Evolutionary conservation across 495 filamentous ascomycete genomes (phyloP), one percentile per base, ranked within the genome.

Genomic region (Sordaria brevicollis): DNA sequence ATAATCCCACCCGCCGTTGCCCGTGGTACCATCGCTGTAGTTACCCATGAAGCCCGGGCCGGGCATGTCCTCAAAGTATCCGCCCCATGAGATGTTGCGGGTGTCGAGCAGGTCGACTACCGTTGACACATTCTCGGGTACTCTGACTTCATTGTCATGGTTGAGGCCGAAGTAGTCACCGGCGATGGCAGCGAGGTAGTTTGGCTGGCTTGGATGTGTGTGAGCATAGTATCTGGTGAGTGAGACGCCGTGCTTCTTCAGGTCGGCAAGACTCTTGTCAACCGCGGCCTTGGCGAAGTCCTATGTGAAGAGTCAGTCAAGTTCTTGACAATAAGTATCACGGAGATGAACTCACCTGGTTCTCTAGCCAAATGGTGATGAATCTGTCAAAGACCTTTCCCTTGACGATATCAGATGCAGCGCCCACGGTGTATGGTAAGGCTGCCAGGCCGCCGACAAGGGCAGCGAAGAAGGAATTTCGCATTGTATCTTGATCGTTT

Each of bases 311-410:
- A 35, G 36, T 65, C 68, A 39, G 39, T 38, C 29, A 37, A 57
- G n/a, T 34, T 19, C 4, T 38, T 65, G 17, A 13, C 2, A 7
- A 37, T 5, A 31, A 31, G n/a, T 2, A 13, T 15, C 15, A 37
- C 4, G 10, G 25, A 39, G 7, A 57, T 1, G 29, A 25, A 73
- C 77, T 68, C n/a, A 81, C 81, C 79, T 83, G 78, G 72, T 91
- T 92, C 78, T 92, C 90, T 8, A 92, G 83, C 89, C 89, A 92
- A 68, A 92, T 87, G 19, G 87, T 86, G 69, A 88, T 85, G 70
- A 92, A 86, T 10, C 87, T 82, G 77, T 92, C 84, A 75, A 91
- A 92, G 17, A 81, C 86, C 72, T 83, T 81, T 41, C 90, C 90
- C 0, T 80, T 81, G 17, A 87, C 81, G 65, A 81, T 34, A 2